Base-by-base conservation (phyloP, 2,329 filamentous ascomycete genomes). In the Fusarium fracticaudum region DNA sequence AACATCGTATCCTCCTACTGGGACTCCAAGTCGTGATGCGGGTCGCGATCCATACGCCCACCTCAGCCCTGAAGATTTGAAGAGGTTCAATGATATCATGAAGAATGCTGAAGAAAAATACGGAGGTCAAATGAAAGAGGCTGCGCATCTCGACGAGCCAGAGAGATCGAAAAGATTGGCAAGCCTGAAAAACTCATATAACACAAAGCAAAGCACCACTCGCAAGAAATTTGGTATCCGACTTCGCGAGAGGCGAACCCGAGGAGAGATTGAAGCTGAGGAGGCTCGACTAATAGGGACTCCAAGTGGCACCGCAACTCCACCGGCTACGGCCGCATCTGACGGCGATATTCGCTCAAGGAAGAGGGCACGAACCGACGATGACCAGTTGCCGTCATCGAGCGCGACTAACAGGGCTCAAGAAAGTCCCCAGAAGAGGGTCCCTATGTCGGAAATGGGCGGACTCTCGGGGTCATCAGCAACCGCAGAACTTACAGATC, bases 201-300 rank as follows among this genome's bases (percentile, higher is more conserved):
- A 86, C 48, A 89, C 87, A 7, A 89, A 88, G 64, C 87, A 89
- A 77, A 89, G 87, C 60, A 84, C 84, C n/a, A 86, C 89, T 7
- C 85, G 89, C 18, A 90, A 89, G 77, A 89, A 86, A 68, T 90
- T 86, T 68, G 88, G 88, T n/a, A 87, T 91, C 38, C 84, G 85
- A 4, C 82, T 90, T 20, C 85, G 87, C 1, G 83, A 86, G 71
- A 82, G 87, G 18, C 85, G 88, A 2, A 85, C 85, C 6, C 85
- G 78, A 67, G 82, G 81, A 1, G 85, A 87, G 67, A 86, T 89
- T 22, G 81, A 85, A 6, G 82, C 83, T 14, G 81, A 84, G n/a
- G 84, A 85, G 15, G 79, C 81, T 60, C 83, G 84, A 18, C 76
- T 85, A 8, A 58, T 82, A 22, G 74, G 74, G 7, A 59, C 71